Evolutionary conservation across 1,284 basidiomycete species (phyloP).

Genomic region (Mycosarcoma mackinlayi): DNA sequence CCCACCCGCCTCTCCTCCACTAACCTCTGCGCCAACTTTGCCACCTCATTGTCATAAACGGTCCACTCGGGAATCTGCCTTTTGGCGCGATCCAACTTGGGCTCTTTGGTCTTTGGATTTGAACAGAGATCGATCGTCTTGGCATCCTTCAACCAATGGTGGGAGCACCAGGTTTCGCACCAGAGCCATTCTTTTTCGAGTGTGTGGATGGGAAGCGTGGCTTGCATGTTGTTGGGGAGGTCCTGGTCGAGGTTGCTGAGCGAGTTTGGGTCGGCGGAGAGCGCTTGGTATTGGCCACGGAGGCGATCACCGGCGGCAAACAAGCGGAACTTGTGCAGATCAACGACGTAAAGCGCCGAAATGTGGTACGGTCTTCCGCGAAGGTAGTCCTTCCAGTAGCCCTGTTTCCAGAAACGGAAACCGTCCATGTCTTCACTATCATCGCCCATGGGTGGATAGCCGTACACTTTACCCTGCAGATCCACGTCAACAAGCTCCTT

Average conservation of each 20-base stretch:
- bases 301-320: constrained; percentile 80
- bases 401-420: constrained; percentile 97
- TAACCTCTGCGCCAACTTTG: constrained; percentile 63
- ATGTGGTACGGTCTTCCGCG: constrained; percentile 56
- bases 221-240: constrained; percentile 63
- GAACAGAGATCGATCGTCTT: constrained; percentile 68
- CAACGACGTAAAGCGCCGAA: constrained; percentile 89
- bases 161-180: constrained; percentile 68
- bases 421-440: constrained; percentile 93
- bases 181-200: constrained; percentile 65
- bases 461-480: constrained; percentile 75
- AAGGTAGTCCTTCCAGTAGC: constrained; percentile 66
- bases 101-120: constrained; percentile 79
- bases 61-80: constrained; percentile 98
- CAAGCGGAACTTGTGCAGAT: constrained; percentile 92
- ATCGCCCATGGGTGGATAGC: constrained; percentile 96
- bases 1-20: constrained; percentile 34
- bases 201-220: constrained; percentile 58
- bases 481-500: constrained; percentile 91
- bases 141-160: constrained; percentile 56
- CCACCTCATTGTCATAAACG: constrained; percentile 77
- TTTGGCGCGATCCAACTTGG: constrained; percentile 85
- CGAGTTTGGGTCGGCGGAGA: constrained; percentile 92
- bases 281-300: constrained; percentile 87
- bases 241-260: constrained; percentile 92